These are phyloP conservation scores for Irpex sp. DNA, from an alignment of 1,284 basidiomycete genomes.

Conservation along the genomic window DNA sequence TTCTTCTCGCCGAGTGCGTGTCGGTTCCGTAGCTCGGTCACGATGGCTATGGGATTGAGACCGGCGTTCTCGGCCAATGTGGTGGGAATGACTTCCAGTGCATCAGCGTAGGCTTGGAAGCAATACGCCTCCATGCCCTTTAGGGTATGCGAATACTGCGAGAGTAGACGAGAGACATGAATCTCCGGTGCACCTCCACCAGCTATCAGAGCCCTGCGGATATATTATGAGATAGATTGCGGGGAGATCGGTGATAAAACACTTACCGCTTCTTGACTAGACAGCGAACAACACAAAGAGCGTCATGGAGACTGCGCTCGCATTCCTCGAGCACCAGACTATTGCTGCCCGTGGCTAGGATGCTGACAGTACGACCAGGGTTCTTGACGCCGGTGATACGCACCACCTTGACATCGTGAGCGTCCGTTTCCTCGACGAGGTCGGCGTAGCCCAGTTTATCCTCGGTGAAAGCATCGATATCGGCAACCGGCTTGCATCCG, in stretches of 20 bases:
- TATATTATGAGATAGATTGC: constrained; percentile 2
- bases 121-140: constrained; percentile 99
- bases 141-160: constrained; percentile 90
- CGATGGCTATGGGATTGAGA: constrained; percentile 96
- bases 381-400: constrained; percentile 96
- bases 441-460: constrained; percentile 98
- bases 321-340: constrained; percentile 95
- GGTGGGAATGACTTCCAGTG: constrained; percentile 96
- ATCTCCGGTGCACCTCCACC: constrained; percentile 99
- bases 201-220: constrained; percentile 83
- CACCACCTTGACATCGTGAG: constrained; percentile 89
- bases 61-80: constrained; percentile 99
- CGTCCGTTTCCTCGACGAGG: constrained; percentile 87
- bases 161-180: constrained; percentile 91
- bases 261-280: constrained; percentile 95
- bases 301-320: constrained; percentile 97
- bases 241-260: neutral
- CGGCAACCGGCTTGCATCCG: constrained; percentile 94
- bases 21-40: constrained; percentile 95
- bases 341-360: constrained; percentile 95
- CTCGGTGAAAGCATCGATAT: constrained; percentile 98
- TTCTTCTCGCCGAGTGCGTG: constrained; percentile 94
- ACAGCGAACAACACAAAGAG: constrained; percentile 96
- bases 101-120: constrained; percentile 98
- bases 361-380: constrained; percentile 91